Conservation (phyloP, 495 filamentous ascomycete genomes). For the Tetracladium marchalianum region DNA sequence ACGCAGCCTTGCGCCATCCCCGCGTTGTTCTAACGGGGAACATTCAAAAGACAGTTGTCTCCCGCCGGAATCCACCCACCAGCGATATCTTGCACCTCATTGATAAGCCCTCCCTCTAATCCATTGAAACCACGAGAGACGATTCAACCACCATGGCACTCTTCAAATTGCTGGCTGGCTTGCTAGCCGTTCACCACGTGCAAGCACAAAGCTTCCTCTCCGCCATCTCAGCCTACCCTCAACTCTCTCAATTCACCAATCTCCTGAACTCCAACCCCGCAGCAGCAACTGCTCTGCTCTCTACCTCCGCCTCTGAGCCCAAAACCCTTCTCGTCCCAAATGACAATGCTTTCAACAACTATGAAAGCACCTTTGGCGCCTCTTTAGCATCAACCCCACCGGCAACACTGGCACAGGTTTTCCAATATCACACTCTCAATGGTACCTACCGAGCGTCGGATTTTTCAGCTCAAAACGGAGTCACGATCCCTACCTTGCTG, state of each 20-base stretch:
- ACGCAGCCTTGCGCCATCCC: too few relatives aligned
- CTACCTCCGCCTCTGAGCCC: not conserved
- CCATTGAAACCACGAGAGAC: too few relatives aligned
- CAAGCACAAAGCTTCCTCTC: not conserved
- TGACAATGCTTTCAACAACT: slow-evolving; percentile 1
- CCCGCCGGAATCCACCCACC: too few relatives aligned
- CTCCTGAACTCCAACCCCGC: not conserved
- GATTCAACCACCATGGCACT: not conserved
- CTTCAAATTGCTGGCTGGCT: not conserved
- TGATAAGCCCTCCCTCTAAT: too few relatives aligned
- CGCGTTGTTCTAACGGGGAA: too few relatives aligned
- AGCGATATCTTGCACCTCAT: too few relatives aligned
- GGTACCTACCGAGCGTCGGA: not conserved
- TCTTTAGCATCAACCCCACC: not conserved
- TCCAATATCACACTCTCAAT: slow-evolving; percentile 1
- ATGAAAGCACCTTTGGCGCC: not conserved
- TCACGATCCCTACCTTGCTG: slow-evolving; percentile 14
- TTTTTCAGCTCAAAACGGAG: slow-evolving; percentile 8
- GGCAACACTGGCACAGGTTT: not conserved
- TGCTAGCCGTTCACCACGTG: not conserved
- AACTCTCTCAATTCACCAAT: slow-evolving; percentile 2
- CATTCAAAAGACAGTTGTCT: too few relatives aligned
- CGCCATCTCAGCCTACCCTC: slow-evolving; percentile 1
- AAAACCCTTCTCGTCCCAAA: slow-evolving; percentile 2
- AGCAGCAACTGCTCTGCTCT: not conserved